Base-by-base conservation (phyloP, 2,329 filamentous ascomycete species). In the Pseudopyricularia javanii region DNA sequence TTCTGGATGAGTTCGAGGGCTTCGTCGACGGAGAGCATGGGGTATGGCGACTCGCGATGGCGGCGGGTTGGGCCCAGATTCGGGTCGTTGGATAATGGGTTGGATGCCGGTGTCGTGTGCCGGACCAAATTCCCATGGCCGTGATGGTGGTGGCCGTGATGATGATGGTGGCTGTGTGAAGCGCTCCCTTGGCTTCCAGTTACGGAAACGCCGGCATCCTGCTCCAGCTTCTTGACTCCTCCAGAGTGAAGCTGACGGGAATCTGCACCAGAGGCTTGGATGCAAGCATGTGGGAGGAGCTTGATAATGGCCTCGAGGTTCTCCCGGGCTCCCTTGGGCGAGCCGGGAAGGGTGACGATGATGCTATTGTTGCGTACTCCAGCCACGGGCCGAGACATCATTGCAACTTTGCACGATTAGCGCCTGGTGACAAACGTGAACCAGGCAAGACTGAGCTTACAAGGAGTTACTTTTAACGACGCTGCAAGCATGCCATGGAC, bases 311-410 rank as follows among this genome's bases (percentile, higher is more conserved):
- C 84, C 62, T 93, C 83, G 0, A 98, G 77, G 63, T 97, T 98
- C 71, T 98, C 93, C 62, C 83, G 88, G 8, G 93, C 93, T 1
- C 91, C 93, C 66, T 97, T 97, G 0, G 93, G 93, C 0, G 91
- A 97, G 1, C 93, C 93, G 0, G 93, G 93, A 3, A 98, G 73
- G 0, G 93, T 98, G 56, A 96, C 70, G 24, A 98, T 86, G 51
- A 98, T 68, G 1, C 88, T 85, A 55, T 82, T 82, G 56, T 91
- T 84, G 32, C 93, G 78, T 3, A 95, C 83, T 3, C 93, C 93
- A 22, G 93, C 93, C 12, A 94, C 87, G 4, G 93, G 93, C 47
- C 93, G 81, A 51, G 93, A 88, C 93, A 98, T 98, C 73, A 95
- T 85, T 47, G 93, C 93, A 70, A 98, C 90, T 95, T 54, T 24